phyloP scores from a whole-genome alignment of 139 green algal species.

The Monoraphidium neglectum region DNA sequence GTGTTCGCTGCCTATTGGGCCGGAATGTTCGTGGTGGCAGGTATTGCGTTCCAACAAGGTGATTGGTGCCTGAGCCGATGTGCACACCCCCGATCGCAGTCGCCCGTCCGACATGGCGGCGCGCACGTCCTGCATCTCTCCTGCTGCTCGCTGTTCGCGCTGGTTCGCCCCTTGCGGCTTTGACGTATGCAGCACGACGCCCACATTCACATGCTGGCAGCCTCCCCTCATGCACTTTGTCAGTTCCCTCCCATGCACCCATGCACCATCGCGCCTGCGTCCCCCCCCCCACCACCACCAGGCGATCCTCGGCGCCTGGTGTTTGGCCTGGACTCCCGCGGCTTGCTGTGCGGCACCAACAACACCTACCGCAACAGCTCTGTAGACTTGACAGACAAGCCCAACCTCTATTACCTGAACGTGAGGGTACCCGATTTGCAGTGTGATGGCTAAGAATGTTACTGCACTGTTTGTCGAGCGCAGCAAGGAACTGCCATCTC shows the following conservation, averaged over 20 bases:
- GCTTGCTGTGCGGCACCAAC: slow-evolving; percentile 61
- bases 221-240: neutral
- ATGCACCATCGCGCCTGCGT: neutral
- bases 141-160: neutral
- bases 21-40: slow-evolving; percentile 75
- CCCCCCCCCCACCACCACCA: slow-evolving; percentile 9
- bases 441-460: neutral
- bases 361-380: slow-evolving; percentile 47
- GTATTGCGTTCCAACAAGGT: slow-evolving; percentile 55
- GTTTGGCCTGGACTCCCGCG: slow-evolving; percentile 73
- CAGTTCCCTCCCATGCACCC: neutral
- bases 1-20: slow-evolving; percentile 70
- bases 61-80: neutral
- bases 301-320: slow-evolving; percentile 57
- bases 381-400: slow-evolving; percentile 49
- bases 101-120: no score
- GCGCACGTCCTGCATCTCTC: neutral
- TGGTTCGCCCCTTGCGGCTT: neutral
- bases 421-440: no score
- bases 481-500: neutral
- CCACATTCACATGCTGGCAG: neutral
- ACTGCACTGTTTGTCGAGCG: neutral
- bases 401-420: slow-evolving; percentile 79
- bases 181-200: neutral
- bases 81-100: neutral